Base-by-base conservation (phyloP, 2,329 filamentous ascomycete genomes). In the Endoconidiophora polonica region DNA sequence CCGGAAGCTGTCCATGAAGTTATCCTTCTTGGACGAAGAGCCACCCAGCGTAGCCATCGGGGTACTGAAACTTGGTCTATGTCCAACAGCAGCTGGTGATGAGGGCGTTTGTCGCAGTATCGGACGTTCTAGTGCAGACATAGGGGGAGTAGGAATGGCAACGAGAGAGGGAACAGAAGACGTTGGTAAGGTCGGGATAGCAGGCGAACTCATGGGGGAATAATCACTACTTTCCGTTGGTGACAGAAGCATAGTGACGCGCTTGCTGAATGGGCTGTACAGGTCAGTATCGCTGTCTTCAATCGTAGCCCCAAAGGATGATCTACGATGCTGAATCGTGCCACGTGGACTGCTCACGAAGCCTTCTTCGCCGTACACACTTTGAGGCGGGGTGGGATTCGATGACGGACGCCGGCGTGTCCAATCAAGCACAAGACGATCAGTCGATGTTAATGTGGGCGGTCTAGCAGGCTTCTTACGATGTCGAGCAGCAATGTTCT, bases 1-100 rank as follows among this genome's bases (percentile, higher is more conserved):
- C 45, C 78, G 72, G 56, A 86, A 82, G 59, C 72, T 80, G 54
- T 86, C 77, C 46, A 77, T 75, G 52, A 83, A 67, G 1, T 73
- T 73, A 46, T 75, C 69, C 36, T 73, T 64, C 56, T 44, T 53
- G 10, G 73, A 59, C 26, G 53, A 54, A 26, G 50, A 23, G 4
- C 38, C 68, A 39, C 61, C 54, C 2, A 50, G 33, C 3, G 44
- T 44, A 37, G 45, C 48, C 46, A 51, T 40, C 45, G 53, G 49
- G 53, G 55, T 20, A 52, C 55, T 42, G 5, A 52, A 38, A 20
- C 36, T 38, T 18, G 50, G 51, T 37, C 43, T 38, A 6, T 64
- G 59, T 57, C 63, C 62, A 44, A 56, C 36, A 42, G 57, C 54
- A 44, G 58, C 56, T 42, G 56, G 56, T 22, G 59, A 58, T 23